Conservation (phyloP, 2,329 filamentous ascomycete species). For the Aspergillus udagawae region DNA sequence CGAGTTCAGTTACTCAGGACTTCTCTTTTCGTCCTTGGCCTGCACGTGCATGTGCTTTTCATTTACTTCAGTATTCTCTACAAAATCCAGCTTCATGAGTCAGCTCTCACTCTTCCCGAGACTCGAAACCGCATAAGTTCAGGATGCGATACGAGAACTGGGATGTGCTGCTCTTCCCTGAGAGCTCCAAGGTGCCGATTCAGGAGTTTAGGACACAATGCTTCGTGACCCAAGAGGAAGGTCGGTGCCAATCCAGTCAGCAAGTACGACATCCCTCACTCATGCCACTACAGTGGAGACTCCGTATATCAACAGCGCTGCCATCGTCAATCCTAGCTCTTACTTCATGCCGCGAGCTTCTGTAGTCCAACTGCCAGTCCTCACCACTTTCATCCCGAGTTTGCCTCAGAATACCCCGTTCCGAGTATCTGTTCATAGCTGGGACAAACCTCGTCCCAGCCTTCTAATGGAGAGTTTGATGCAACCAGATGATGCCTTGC, state of each 20-base stretch:
- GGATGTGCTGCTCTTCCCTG: conserved; percentile 79
- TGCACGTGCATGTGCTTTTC: conserved; percentile 3
- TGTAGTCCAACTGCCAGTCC: conserved; percentile 53
- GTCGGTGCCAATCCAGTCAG: conserved; percentile 27
- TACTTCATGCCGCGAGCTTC: conserved; percentile 23
- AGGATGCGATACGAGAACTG: conserved; percentile 81
- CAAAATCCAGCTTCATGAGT: conserved; percentile 10
- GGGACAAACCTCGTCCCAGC: conserved; percentile 60
- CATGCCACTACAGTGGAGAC: conserved; percentile 43
- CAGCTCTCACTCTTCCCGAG: conserved; percentile 28
- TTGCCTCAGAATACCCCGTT: conserved; percentile 57
- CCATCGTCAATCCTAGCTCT: conserved; percentile 29
- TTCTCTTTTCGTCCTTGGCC: neutral
- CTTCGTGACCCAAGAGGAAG: conserved; percentile 57
- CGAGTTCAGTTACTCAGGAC: neutral
- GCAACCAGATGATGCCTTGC: conserved; percentile 53
- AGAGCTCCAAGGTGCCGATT: conserved; percentile 63
- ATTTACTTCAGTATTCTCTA: conserved; percentile 19
- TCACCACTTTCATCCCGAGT: conserved; percentile 69
- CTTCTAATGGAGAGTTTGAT: conserved; percentile 54
- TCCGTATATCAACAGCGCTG: conserved; percentile 46
- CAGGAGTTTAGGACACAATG: conserved; percentile 81
- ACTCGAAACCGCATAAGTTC: conserved; percentile 15
- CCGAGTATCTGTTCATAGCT: conserved; percentile 71
- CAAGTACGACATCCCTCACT: conserved; percentile 1